Evolutionary conservation across 768 basidiomycete species (phyloP), one percentile per base, ranked within the genome.

Genomic region (Amanita pseudoporphyria): DNA sequence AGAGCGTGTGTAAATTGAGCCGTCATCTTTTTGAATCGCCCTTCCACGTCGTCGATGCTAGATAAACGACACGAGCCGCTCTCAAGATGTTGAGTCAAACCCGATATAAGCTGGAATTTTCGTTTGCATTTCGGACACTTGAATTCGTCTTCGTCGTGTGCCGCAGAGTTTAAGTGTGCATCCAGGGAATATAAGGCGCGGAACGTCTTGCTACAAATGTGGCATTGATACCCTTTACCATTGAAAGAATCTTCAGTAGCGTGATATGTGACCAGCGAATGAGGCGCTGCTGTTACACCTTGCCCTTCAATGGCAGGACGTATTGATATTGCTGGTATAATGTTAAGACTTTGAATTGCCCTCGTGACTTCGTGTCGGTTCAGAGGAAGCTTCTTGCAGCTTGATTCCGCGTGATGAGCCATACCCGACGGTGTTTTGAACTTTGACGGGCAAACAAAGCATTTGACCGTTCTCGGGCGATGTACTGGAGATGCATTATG

Each of bases 21-120:
- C 1, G 65, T 62, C 47, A 72, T 54, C 32, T 54, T 53, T 7
- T 58, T 47, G 52, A 64, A 60, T 12, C 58, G 54, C 38, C 54
- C 49, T 49, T 64, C 57, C 16, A 71, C 62, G 43, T 61, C 42
- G 26, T 58, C 38, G 53, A 65, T 64, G 51, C 53, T 58, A 14
- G 67, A 61, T 6, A 71, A 50, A 1, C 67, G 66, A 51, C 72
- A 73, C 3, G 54, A 45, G 9, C 60, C 68, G 48, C 66, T 70
- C 57, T 74, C 73, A 19, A 74, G 62, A 55, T 74, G 73, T 51
- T 71, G 71, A 21, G 69, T 62, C 32, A 76, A 57, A 3, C 62
- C 70, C 6, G 71, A 73, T 22, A 73, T 58, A 28, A 68, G 55
- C 36, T 60, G 62, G 56, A 66, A 70, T 53, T 62, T 54, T 31